Conservation (phyloP, 1,139 yeast species). For the Blastobotrys niveus region DNA sequence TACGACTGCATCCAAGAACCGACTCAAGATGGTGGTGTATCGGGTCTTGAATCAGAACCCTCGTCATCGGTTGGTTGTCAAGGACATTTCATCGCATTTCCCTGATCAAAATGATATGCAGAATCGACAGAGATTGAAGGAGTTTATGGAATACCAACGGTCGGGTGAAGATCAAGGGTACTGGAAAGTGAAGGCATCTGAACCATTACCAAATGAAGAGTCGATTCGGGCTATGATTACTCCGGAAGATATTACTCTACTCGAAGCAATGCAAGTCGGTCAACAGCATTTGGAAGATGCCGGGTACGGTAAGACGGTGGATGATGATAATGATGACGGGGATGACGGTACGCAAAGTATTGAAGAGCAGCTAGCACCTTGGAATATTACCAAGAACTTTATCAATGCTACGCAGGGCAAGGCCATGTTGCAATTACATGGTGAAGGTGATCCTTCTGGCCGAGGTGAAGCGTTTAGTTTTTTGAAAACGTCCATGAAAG, state of each 20-base stretch:
- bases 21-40: slow-evolving; percentile 89
- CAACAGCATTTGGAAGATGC: slow-evolving; percentile 77
- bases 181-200: slow-evolving; percentile 83
- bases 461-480: slow-evolving; percentile 89
- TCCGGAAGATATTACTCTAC: slow-evolving; percentile 84
- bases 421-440: slow-evolving; percentile 91
- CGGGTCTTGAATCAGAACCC: slow-evolving; percentile 77
- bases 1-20: slow-evolving; percentile 84
- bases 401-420: slow-evolving; percentile 93
- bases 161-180: slow-evolving; percentile 92
- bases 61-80: slow-evolving; percentile 70
- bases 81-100: slow-evolving; percentile 85
- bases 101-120: slow-evolving; percentile 99
- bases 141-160: slow-evolving; percentile 96
- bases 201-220: slow-evolving; percentile 69
- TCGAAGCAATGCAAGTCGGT: slow-evolving; percentile 92
- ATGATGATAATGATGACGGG: slow-evolving; percentile 40
- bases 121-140: slow-evolving; percentile 89
- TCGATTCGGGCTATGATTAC: slow-evolving; percentile 77
- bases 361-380: slow-evolving; percentile 86
- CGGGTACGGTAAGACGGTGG: slow-evolving; percentile 47
- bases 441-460: slow-evolving; percentile 97
- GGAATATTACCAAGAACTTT: slow-evolving; percentile 89
- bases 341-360: slow-evolving; percentile 46
- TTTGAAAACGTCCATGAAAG: slow-evolving; percentile 88